Percentiles rank a stretch among this genome's conserved stretches.
Conservation (phyloP, 192 early-diverging fungal genomes). For the Anaeromyces robustus region DNA sequence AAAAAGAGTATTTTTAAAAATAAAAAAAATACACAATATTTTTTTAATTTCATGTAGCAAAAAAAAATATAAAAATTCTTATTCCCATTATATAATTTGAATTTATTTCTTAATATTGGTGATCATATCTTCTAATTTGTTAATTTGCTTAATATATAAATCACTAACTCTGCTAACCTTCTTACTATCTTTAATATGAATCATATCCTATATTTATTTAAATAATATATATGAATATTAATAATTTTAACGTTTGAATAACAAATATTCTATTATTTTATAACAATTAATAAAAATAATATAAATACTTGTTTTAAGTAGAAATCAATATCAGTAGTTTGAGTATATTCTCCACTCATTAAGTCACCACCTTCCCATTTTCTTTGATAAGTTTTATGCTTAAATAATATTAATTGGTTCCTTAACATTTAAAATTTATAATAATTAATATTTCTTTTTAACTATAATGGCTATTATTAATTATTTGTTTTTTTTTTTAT, state of each 20-base stretch:
- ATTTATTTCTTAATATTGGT: neutral
- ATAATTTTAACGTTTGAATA: no score
- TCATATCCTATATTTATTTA: constrained; percentile 44
- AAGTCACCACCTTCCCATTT: constrained; percentile 69
- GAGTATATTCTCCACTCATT: constrained; percentile 64
- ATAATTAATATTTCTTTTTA: neutral
- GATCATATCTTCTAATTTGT: constrained; percentile 50
- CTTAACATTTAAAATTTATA: constrained; percentile 4
- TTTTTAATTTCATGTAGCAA: no score
- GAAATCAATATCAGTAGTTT: constrained; percentile 81
- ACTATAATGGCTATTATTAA: neutral
- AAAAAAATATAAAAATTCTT: no score
- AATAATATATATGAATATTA: constrained; percentile 2
- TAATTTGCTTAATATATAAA: constrained; percentile 90
- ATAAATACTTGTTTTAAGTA: constrained; percentile 56
- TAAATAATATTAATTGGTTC: constrained; percentile 78
- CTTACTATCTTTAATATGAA: constrained; percentile 87
- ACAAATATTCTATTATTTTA: no score
- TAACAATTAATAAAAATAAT: no score
- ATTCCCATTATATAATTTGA: no score
- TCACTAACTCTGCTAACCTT: constrained; percentile 84
- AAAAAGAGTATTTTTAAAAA: no score
- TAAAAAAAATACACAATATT: no score
- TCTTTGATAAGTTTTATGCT: constrained; percentile 83
- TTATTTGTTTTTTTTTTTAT: neutral